A percentile compares a stretch with the other conserved stretches of the same genome.
Conservation (phyloP, 768 basidiomycete species). For the Pleurotus citrinopileatus region DNA sequence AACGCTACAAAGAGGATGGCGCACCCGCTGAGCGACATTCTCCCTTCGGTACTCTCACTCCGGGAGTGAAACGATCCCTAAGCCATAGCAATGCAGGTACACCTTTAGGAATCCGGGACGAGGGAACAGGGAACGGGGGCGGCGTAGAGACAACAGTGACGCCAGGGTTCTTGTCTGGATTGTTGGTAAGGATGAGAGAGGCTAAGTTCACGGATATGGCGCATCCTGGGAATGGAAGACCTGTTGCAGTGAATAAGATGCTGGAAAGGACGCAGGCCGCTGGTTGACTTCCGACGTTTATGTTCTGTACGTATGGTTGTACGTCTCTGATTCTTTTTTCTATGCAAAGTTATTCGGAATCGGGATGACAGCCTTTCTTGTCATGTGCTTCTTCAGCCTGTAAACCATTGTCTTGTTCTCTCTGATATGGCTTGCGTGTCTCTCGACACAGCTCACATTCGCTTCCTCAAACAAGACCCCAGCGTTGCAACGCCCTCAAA, state of each 20-base stretch:
- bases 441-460: too few species aligned
- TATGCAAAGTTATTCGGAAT: too few species aligned
- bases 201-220: conserved; percentile 54
- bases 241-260: conserved; percentile 65
- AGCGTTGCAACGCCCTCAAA: too few species aligned
- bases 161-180: conserved; percentile 50
- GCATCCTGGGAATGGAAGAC: conserved; percentile 44
- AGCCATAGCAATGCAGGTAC: conserved; percentile 22
- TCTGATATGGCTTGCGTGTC: too few species aligned
- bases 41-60: conserved; percentile 1
- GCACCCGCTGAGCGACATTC: conserved; percentile 19
- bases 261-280: conserved; percentile 70
- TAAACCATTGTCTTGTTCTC: too few species aligned
- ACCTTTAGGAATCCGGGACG: conserved; percentile 18
- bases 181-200: conserved; percentile 70
- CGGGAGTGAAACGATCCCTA: conserved; percentile 22
- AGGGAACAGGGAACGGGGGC: too few species aligned
- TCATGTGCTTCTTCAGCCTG: too few species aligned
- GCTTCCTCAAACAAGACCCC: too few species aligned
- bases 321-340: too few species aligned
- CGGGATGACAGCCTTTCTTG: too few species aligned
- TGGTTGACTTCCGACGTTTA: conserved; percentile 40
- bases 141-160: conserved; percentile 42
- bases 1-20: conserved; percentile 69
- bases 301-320: too few species aligned